Base-by-base conservation (phyloP, 2,329 filamentous ascomycete species). In the Claviceps maximensis region DNA sequence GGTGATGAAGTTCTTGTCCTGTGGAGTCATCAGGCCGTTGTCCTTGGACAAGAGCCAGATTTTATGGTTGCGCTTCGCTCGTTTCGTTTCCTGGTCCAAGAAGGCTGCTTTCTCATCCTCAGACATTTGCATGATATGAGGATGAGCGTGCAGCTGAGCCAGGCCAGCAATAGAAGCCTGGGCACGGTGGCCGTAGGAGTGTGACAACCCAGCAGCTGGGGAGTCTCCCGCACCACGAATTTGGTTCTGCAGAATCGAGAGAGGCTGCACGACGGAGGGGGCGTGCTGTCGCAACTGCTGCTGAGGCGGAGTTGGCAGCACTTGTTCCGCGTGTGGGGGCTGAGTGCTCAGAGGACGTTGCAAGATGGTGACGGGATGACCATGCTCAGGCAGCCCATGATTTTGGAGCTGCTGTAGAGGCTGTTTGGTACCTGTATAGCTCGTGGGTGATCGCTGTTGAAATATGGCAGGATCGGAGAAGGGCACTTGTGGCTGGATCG, bases 1-100 rank as follows among this genome's bases (percentile, higher is more conserved):
- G 5, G 93, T 97, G 59, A 98, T 95, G 70, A 97, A 98, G 67
- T 96, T 98, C 76, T 98, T 98, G 71, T 98, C 93, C 65, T 97
- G 91, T 0, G 93, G 93, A 4, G 93, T 98, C 93, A 98, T 98
- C 56, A 98, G 72, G 25, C 93, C 93, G 63, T 98, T 98, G 62
- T 95, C 89, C 70, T 89, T 89, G 25, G 89, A 95, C 51, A 96
- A 73, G 44, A 94, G 75, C 71, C 90, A 91, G 57, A 98, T 97
- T 74, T 98, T 98, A 73, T 97, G 91, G 65, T 98, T 97, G 44
- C 93, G 82, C 75, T 98, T 98, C 6, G 93, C 90, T 50, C 93
- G 83, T 70, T 90, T 93, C 0, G 90, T 90, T 68, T 98, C 93
- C 66, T 95, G 90, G 58, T 89, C 83, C 51, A 97, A 69, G 64